Evolutionary conservation across 225 moss, liverwort and hornwort genomes (phyloP).

Genomic region (Physcomitrellopsis africana): DNA sequence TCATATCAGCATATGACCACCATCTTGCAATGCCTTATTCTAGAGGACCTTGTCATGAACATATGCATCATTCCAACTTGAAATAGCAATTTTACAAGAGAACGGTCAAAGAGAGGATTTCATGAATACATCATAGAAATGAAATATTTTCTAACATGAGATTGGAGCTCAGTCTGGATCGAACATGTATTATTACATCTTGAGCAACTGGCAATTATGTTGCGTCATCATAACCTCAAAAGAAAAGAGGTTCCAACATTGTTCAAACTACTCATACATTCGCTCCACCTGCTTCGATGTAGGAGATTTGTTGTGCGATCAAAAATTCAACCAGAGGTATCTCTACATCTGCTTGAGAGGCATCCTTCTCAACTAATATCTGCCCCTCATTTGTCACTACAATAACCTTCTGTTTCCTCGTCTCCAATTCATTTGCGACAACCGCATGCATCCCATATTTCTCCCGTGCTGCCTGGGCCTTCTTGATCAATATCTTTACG

Average conservation of each 20-base stretch:
- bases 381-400: slow-evolving; percentile 78
- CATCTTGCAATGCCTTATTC: no score
- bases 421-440: slow-evolving; percentile 91
- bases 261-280: background rate
- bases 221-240: background rate
- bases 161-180: no score
- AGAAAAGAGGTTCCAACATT: background rate
- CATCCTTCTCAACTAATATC: slow-evolving; percentile 61
- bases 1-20: no score
- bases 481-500: slow-evolving; percentile 68
- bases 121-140: no score
- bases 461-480: slow-evolving; percentile 80
- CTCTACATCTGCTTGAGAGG: slow-evolving; percentile 74
- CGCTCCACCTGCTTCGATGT: slow-evolving; percentile 47
- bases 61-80: no score
- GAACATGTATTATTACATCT: slow-evolving; percentile 9
- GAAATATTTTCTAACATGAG: no score
- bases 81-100: no score
- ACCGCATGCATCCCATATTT: slow-evolving; percentile 85
- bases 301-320: slow-evolving; percentile 56
- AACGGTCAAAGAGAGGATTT: no score
- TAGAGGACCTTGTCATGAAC: no score
- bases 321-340: slow-evolving; percentile 67
- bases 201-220: background rate
- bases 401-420: slow-evolving; percentile 87